Base-by-base conservation (phyloP, 2,329 filamentous ascomycete genomes). In the Phaeoacremonium minimum region DNA sequence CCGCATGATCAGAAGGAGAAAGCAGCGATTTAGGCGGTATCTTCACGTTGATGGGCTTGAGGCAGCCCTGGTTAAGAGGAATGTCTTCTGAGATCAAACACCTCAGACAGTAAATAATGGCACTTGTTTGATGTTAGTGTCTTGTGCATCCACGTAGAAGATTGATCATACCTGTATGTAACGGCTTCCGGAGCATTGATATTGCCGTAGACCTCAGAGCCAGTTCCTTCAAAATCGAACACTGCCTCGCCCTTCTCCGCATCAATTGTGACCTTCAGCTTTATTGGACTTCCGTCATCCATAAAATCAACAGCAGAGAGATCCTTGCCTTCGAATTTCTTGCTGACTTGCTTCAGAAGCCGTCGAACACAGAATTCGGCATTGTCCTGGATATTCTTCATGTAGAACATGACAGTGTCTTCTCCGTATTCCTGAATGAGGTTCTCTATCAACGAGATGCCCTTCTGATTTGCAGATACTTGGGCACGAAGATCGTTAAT, bases 401-500 rank as follows among this genome's bases (percentile, higher is more conserved):
- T 93, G 58, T 91, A 91, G 51, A 86, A 83, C 47, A 88, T 81
- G 0, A 94, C 87, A 0, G 85, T 83, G 3, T 80, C 70, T 47
- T 87, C 80, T 13, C 82, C 81, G 48, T 90, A 93, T 50, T 93
- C 87, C 14, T 77, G 73, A 46, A 94, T 89, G 2, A 93, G 66
- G 0, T 75, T 71, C 33, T 75, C 75, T 46, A 94, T 93, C 15
- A 91, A 67, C 22, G 79, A 81, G 51, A 91, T 91, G 7, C 88
- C 88, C 48, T 89, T 89, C 49, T 88, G 83, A 51, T 95, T 94
- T 11, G 87, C 87, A 0, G 88, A 87, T 11, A 93, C 83, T 55
- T 94, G 87, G 0, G 88, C 88, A 57, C 90, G 89, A 28, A 95
- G 69, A 54, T 94, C 88, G 35, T 87, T 90, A 46, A 94, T 70